Percentiles rank a stretch among this genome's conserved stretches.
Conservation (phyloP, 139 green algal species). For the Marvania coccoides region DNA sequence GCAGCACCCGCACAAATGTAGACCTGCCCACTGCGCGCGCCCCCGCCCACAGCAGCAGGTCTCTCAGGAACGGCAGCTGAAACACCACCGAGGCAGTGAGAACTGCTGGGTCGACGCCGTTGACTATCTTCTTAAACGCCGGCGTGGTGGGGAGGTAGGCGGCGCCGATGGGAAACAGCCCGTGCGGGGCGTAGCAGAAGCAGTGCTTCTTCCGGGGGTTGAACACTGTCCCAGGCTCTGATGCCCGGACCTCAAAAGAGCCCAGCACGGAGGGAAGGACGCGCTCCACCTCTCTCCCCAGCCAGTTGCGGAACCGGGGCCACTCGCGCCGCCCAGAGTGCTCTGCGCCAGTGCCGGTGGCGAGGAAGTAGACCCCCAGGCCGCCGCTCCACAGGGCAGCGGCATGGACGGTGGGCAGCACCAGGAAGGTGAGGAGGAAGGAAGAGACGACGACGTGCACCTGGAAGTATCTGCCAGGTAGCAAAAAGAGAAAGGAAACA, state of each 20-base stretch:
- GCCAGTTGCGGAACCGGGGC: slow-evolving; percentile 47
- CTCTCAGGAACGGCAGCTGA: slow-evolving; percentile 14
- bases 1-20: slow-evolving; percentile 56
- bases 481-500: no score
- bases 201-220: slow-evolving; percentile 39
- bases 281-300: slow-evolving; percentile 41
- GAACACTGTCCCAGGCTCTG: slow-evolving; percentile 9
- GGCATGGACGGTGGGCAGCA: slow-evolving; percentile 24
- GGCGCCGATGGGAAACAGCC: slow-evolving; percentile 68
- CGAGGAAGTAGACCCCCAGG: slow-evolving; percentile 55
- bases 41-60: slow-evolving; percentile 17
- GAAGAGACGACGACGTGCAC: background rate
- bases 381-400: slow-evolving; percentile 29
- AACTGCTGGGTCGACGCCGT: slow-evolving; percentile 35
- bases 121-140: slow-evolving; percentile 1
- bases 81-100: slow-evolving; percentile 61
- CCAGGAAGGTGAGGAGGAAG: slow-evolving; percentile 21
- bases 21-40: slow-evolving; percentile 40
- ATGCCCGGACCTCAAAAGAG: slow-evolving; percentile 36
- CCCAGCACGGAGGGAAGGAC: slow-evolving; percentile 59
- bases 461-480: slow-evolving; percentile 9
- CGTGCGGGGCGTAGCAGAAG: slow-evolving; percentile 76
- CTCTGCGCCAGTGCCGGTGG: slow-evolving; percentile 46
- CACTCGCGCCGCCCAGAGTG: slow-evolving; percentile 67
- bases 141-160: slow-evolving; percentile 53